Percentiles rank a stretch among this genome's conserved stretches.
These are phyloP conservation scores for Blastobotrys ciferrii DNA, from an alignment of 1,139 yeast genomes.

Conservation along the genomic window DNA sequence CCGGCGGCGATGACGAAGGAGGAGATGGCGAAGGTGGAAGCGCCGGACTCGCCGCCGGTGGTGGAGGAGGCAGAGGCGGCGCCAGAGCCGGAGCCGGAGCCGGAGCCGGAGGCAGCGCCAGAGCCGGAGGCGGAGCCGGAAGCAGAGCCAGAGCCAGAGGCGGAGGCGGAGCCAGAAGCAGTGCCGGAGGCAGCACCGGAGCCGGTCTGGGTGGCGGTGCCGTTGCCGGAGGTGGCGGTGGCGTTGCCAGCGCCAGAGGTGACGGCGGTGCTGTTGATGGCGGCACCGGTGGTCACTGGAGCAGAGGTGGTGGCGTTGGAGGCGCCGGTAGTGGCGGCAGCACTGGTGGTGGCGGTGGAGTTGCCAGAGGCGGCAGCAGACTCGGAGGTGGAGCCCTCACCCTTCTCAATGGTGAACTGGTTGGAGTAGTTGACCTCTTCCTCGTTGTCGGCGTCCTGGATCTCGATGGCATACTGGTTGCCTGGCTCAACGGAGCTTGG, in stretches of 20 bases:
- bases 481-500: slow-evolving; percentile 36
- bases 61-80: slow-evolving; percentile 17
- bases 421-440: slow-evolving; percentile 39
- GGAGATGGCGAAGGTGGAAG: slow-evolving; percentile 22
- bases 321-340: slow-evolving; percentile 20
- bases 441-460: slow-evolving; percentile 31
- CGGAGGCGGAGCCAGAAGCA: slow-evolving; percentile 16
- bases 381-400: slow-evolving; percentile 16
- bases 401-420: slow-evolving; percentile 31
- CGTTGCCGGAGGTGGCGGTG: slow-evolving; percentile 17
- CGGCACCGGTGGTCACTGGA: slow-evolving; percentile 15
- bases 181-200: slow-evolving; percentile 17
- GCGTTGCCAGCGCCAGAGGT: slow-evolving; percentile 16
- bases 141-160: slow-evolving; percentile 12
- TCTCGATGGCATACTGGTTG: slow-evolving; percentile 36
- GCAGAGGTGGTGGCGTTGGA: slow-evolving; percentile 19
- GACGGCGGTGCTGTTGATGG: slow-evolving; percentile 16
- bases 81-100: slow-evolving; percentile 12
- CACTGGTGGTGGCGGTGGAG: slow-evolving; percentile 19
- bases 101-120: slow-evolving; percentile 17
- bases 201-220: slow-evolving; percentile 16
- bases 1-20: slow-evolving; percentile 27
- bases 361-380: slow-evolving; percentile 25
- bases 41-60: slow-evolving; percentile 17
- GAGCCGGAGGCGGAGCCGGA: slow-evolving; percentile 17